Conservation (phyloP, 2,329 filamentous ascomycete genomes). For the Cryphonectria parasitica region DNA sequence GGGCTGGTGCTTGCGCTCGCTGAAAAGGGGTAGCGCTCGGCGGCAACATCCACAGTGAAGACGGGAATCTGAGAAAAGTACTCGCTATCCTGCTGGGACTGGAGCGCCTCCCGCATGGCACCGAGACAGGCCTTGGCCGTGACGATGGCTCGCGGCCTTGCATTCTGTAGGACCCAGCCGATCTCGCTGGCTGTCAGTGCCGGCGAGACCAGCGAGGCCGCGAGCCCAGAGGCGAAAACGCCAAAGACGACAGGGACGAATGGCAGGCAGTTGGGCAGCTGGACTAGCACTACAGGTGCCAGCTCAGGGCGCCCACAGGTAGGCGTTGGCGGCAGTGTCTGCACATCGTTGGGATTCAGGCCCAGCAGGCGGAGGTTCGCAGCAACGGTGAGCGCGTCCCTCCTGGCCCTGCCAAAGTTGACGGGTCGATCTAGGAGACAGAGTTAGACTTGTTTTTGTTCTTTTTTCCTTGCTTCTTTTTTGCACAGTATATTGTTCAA, state of each 20-base stretch:
- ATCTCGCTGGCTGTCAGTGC: conserved; percentile 45
- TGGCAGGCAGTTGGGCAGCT: conserved; percentile 47
- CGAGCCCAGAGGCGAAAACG: conserved; percentile 45
- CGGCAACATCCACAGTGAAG: conserved; percentile 55
- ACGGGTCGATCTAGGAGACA: conserved; percentile 40
- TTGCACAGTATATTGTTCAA: no score
- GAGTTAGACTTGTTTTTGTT: conserved; percentile 14
- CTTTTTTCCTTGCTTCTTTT: neutral
- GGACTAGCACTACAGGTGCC: conserved; percentile 47
- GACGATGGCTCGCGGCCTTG: conserved; percentile 44
- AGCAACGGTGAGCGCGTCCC: conserved; percentile 43
- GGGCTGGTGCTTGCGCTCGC: conserved; percentile 7
- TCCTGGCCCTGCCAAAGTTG: conserved; percentile 39
- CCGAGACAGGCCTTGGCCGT: conserved; percentile 39
- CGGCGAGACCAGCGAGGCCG: conserved; percentile 45
- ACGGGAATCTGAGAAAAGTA: conserved; percentile 55
- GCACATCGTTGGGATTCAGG: conserved; percentile 41
- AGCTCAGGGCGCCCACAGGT: conserved; percentile 44
- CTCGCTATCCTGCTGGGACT: conserved; percentile 38
- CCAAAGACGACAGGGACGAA: conserved; percentile 44
- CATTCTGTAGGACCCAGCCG: conserved; percentile 47
- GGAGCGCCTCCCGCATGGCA: conserved; percentile 41
- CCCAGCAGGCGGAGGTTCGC: conserved; percentile 42
- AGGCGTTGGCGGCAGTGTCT: conserved; percentile 44
- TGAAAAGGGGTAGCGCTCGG: conserved; percentile 40